Conservation (phyloP, 805 yeast genomes). For the Hanseniaspora lachancei region DNA sequence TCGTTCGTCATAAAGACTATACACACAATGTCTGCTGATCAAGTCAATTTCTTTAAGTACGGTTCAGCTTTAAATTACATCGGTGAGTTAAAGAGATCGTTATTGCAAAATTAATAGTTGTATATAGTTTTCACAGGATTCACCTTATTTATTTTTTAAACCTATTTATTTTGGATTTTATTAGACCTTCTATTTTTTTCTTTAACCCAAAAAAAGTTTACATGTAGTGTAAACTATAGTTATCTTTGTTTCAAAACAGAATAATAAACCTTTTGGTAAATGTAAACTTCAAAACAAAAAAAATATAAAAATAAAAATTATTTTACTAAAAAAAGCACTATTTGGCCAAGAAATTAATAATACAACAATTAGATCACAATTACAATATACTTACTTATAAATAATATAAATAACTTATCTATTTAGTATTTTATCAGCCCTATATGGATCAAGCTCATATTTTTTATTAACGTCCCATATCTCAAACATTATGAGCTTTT, state of each 20-base stretch:
- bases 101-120: background rate
- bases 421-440: conserved; percentile 50
- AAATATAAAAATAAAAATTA: too few relatives aligned
- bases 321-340: too few relatives aligned
- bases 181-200: too few relatives aligned
- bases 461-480: conserved; percentile 57
- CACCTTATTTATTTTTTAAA: background rate
- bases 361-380: background rate
- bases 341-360: too few relatives aligned
- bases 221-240: background rate
- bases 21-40: conserved; percentile 96
- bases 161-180: too few relatives aligned
- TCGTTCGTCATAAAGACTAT: conserved; percentile 57
- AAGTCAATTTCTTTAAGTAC: conserved; percentile 88
- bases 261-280: too few relatives aligned
- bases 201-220: background rate
- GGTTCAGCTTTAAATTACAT: conserved; percentile 94
- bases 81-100: conserved; percentile 39
- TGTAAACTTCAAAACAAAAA: background rate
- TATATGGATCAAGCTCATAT: conserved; percentile 46
- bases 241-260: too few relatives aligned
- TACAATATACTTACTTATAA: background rate
- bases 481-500: conserved; percentile 49
- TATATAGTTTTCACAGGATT: background rate
- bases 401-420: background rate